Percentiles rank a stretch among this genome's conserved stretches.
Evolutionary conservation across 345 rosid genomes (phyloP).

Genomic region (Eutrema yunnanense): DNA sequence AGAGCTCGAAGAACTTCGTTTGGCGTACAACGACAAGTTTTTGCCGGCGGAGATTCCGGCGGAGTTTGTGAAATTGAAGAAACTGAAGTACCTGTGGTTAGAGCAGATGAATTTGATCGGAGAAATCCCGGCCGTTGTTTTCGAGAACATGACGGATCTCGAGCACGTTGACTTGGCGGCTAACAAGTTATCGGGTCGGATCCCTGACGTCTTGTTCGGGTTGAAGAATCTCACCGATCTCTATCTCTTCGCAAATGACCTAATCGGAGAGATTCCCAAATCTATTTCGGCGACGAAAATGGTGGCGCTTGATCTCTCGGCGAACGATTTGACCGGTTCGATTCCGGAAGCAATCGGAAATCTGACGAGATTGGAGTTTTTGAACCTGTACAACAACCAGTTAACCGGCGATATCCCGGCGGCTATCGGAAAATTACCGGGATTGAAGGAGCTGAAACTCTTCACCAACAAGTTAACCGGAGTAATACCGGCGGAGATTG

Average conservation of each 20-base stretch:
- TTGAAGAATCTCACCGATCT: slow-evolving; percentile 41
- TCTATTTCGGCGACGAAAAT: slow-evolving; percentile 34
- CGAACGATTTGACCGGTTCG: slow-evolving; percentile 55
- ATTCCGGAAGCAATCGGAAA: slow-evolving; percentile 59
- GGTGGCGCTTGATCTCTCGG: slow-evolving; percentile 45
- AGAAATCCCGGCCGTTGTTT: slow-evolving; percentile 46
- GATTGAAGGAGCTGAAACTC: slow-evolving; percentile 31
- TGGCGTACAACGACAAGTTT: slow-evolving; percentile 47
- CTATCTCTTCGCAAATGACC: slow-evolving; percentile 41
- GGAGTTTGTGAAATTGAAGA: slow-evolving; percentile 57
- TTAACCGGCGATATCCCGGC: slow-evolving; percentile 61
- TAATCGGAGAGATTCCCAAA: slow-evolving; percentile 57
- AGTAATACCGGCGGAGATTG: slow-evolving; percentile 59
- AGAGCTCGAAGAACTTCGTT: slow-evolving; percentile 42
- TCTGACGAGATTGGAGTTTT: slow-evolving; percentile 35
- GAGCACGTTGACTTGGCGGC: slow-evolving; percentile 39
- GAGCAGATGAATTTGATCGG: slow-evolving; percentile 47
- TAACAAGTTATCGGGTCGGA: slow-evolving; percentile 49
- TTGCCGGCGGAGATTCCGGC: slow-evolving; percentile 50
- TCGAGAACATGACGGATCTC: slow-evolving; percentile 45
- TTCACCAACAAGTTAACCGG: slow-evolving; percentile 63
- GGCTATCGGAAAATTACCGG: slow-evolving; percentile 48
- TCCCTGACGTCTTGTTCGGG: slow-evolving; percentile 44
- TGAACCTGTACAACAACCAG: slow-evolving; percentile 41
- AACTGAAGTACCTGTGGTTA: slow-evolving; percentile 46